Evolutionary conservation across 176 grass and related monocot species (phyloP).

Genomic region (Phragmites australis): DNA sequence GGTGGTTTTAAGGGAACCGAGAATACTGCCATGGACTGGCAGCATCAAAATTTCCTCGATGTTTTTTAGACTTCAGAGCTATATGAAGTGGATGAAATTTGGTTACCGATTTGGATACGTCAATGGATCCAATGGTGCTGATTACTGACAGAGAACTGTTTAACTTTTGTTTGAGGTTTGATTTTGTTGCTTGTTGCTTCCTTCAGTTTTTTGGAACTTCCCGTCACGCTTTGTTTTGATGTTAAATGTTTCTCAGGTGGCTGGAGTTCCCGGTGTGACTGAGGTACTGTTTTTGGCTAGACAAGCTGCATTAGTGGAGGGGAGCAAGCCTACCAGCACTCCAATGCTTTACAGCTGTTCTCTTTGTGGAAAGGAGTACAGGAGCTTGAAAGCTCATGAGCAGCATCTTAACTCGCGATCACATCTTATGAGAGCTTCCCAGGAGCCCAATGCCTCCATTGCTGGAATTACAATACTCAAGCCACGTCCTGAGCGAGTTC

Average conservation of each 20-base stretch:
- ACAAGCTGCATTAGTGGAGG: constrained; percentile 72
- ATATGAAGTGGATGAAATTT: background rate
- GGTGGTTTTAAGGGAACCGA: background rate
- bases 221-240: background rate
- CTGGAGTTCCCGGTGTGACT: constrained; percentile 85
- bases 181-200: constrained; percentile 11
- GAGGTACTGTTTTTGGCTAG: constrained; percentile 82
- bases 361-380: constrained; percentile 92
- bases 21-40: background rate
- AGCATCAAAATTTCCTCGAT: background rate
- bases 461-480: constrained; percentile 74
- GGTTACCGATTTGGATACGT: background rate
- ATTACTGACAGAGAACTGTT: background rate
- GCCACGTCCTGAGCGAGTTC: constrained; percentile 52
- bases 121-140: background rate
- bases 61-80: background rate
- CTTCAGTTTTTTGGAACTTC: constrained; percentile 8
- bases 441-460: constrained; percentile 66
- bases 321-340: constrained; percentile 51
- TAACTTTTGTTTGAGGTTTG: background rate
- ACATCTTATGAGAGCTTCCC: constrained; percentile 73
- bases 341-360: constrained; percentile 85
- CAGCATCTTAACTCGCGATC: constrained; percentile 82
- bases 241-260: constrained; percentile 53
- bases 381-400: constrained; percentile 75